Evolutionary conservation across 192 early-diverging fungal species (phyloP).

Genomic region (Gaertneriomyces semiglobifer): DNA sequence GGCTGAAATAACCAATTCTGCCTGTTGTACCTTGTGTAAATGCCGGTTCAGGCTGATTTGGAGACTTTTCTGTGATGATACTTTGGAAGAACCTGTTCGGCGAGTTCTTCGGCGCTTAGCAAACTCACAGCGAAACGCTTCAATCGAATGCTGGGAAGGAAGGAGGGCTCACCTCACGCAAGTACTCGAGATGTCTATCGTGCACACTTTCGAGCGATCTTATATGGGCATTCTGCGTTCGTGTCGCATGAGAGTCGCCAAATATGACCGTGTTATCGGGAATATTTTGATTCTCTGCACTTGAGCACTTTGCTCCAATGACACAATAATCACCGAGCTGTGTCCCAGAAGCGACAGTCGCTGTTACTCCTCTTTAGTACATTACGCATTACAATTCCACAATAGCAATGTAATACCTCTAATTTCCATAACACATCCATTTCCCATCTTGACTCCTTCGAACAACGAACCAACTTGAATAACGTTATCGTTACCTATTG

Average conservation of each 20-base stretch:
- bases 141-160: too few relatives aligned
- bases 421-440: constrained; percentile 61
- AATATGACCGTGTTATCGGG: constrained; percentile 66
- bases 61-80: too few relatives aligned
- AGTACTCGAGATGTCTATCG: constrained; percentile 67
- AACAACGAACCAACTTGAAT: constrained; percentile 71
- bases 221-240: constrained; percentile 44
- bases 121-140: too few relatives aligned
- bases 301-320: constrained; percentile 64
- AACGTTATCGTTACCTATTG: constrained; percentile 70
- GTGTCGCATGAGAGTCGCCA: constrained; percentile 50
- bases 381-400: too few relatives aligned
- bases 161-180: constrained; percentile 46
- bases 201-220: constrained; percentile 57
- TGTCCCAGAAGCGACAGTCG: constrained; percentile 52
- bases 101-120: too few relatives aligned
- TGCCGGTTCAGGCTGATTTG: too few relatives aligned
- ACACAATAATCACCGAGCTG: constrained; percentile 67
- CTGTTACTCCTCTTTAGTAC: constrained; percentile 26
- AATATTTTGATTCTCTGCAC: constrained; percentile 55
- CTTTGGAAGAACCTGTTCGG: too few relatives aligned
- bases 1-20: background rate
- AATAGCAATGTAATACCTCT: constrained; percentile 43
- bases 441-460: constrained; percentile 64
- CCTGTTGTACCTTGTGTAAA: too few relatives aligned